Conservation (phyloP, 106 monocot species). For the Dendrobium officinale region DNA sequence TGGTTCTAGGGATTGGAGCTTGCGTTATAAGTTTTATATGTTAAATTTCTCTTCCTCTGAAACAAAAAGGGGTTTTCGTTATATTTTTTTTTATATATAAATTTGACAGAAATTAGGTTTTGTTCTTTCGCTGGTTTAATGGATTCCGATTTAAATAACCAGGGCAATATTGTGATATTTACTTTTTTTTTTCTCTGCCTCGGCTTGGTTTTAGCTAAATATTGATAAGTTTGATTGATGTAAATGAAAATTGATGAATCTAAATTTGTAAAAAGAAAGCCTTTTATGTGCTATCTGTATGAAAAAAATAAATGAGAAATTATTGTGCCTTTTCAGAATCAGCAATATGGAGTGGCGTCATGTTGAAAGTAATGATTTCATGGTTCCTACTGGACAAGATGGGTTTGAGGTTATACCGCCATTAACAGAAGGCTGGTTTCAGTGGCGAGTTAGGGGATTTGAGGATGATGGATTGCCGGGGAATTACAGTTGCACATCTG, state of each 20-base stretch:
- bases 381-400: not conserved
- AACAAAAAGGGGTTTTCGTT: no score
- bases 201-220: not conserved
- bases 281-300: not conserved
- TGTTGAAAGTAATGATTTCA: not conserved
- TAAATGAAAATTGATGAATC: not conserved
- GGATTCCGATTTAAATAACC: no score
- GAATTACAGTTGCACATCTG: not conserved
- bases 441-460: not conserved
- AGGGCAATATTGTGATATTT: no score
- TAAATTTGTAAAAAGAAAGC: not conserved
- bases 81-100: no score
- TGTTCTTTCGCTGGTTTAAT: no score
- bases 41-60: no score
- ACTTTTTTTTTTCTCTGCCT: not conserved
- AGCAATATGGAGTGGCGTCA: not conserved
- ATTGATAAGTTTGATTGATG: not conserved
- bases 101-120: no score
- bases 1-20: no score
- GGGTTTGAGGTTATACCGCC: not conserved
- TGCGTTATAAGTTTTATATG: no score
- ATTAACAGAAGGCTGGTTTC: conserved; percentile 1
- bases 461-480: not conserved
- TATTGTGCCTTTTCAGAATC: not conserved
- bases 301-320: not conserved